Evolutionary conservation across 176 grass and related monocot genomes (phyloP), one percentile per base, ranked within the genome.

Genomic region (Avena sativa): DNA sequence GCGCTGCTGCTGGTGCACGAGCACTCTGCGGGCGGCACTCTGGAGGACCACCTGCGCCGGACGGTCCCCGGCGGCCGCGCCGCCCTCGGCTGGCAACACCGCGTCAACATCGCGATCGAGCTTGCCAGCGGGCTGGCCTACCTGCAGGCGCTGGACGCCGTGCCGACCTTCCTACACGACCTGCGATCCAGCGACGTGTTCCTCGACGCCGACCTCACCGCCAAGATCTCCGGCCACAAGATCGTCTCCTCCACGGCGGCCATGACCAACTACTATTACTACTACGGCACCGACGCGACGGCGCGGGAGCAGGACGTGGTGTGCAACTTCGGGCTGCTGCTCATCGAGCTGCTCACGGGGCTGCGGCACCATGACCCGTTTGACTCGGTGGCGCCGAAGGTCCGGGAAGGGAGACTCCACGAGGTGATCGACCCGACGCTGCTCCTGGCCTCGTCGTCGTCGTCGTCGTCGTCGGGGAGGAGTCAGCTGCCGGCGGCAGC

Each of bases 1-100:
- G 84, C 89, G 2, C 80, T 98, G 57, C 92, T 98, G 13, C 68
- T 98, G 32, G 97, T 98, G 76, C 97, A 98, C 44, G 94, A 96
- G 87, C 82, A 91, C 87, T 94, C 90, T 79, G 61, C 79, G 15
- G 91, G 88, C 49, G 97, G 97, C 77, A 92, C 97, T 4, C 87
- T 98, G 26, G 90, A 93, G 84, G 90, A 98, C 79, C 92, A 96
- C 73, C 88, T 98, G 40, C 79, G 81, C 3, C 88, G 84, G 56
- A 32, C 91, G 32, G 85, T 26, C 83, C 14, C 90, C 81, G 74
- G 86, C 19, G 88, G 56, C 85, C 46, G 93, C 86, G 69, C 86
- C 40, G 85, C 88, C 12, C 92, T 98, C 20, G 91, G 89, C 80
- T 98, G 93, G 96, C 87, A 94, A 76, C 87, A 90, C 53, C 89